These are phyloP conservation scores for Botryosphaeria agaves DNA, from an alignment of 2,329 filamentous ascomycete genomes.

Conservation along the genomic window DNA sequence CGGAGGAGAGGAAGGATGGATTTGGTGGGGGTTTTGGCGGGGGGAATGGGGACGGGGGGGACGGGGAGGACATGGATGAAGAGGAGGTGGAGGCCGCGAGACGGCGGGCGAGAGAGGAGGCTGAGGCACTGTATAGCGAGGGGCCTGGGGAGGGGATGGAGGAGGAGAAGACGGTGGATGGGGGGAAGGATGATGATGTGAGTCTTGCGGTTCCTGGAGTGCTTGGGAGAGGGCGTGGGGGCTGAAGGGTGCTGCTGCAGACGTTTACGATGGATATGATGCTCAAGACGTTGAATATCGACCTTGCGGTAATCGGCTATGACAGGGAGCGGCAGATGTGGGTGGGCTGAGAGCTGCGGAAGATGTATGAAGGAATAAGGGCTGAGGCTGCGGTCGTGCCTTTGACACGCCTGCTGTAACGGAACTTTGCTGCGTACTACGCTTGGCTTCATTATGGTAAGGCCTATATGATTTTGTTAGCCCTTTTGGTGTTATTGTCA, in stretches of 20 bases:
- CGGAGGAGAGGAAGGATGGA: constrained; percentile 12
- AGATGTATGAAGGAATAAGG: too few species aligned
- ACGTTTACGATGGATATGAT: constrained; percentile 55
- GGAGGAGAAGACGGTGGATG: constrained; percentile 13
- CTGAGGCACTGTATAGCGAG: constrained; percentile 31
- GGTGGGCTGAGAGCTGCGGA: constrained; percentile 33
- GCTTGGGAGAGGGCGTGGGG: background rate
- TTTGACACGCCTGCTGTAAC: too few species aligned
- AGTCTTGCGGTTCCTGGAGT: constrained; percentile 7
- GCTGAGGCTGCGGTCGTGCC: too few species aligned
- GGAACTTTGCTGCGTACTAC: too few species aligned
- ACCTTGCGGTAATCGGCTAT: constrained; percentile 44
- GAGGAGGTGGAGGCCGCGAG: constrained; percentile 19
- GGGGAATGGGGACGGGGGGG: constrained; percentile 14
- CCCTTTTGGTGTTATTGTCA: too few species aligned
- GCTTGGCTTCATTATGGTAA: background rate
- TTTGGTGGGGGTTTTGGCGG: constrained; percentile 12
- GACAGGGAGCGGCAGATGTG: constrained; percentile 40
- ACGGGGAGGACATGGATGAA: constrained; percentile 16
- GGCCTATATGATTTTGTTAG: background rate
- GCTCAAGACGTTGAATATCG: constrained; percentile 47
- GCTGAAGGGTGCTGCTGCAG: constrained; percentile 17
- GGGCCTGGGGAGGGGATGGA: constrained; percentile 22
- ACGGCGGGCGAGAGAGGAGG: constrained; percentile 28
- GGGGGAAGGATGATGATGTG: constrained; percentile 22